phyloP scores from a whole-genome alignment of 495 filamentous ascomycete genomes.

The Emericellopsis terricola region DNA sequence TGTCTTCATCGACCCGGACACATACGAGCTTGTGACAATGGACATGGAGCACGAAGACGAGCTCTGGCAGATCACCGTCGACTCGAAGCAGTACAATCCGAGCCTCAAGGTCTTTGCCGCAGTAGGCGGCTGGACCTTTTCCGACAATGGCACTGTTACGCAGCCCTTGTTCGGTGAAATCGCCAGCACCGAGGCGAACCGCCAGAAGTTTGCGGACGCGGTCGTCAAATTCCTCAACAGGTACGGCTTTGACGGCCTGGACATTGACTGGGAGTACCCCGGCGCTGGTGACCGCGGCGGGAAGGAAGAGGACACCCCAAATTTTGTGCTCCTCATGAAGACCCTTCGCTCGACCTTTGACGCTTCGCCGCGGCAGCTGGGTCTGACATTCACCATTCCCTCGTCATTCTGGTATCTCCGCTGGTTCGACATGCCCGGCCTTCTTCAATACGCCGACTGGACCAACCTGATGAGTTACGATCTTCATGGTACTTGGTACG shows the following conservation, averaged over 20 bases:
- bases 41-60: not conserved
- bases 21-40: constrained; percentile 5
- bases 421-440: constrained; percentile 23
- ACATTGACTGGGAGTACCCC: constrained; percentile 37
- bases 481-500: too few relatives aligned
- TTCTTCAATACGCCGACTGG: constrained; percentile 24
- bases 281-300: constrained; percentile 27
- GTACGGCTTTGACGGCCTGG: constrained; percentile 35
- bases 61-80: constrained; percentile 9
- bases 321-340: constrained; percentile 23
- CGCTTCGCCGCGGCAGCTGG: constrained; percentile 15
- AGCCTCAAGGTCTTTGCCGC: constrained; percentile 16
- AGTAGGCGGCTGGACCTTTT: constrained; percentile 31
- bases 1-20: constrained; percentile 7
- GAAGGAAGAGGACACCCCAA: constrained; percentile 15
- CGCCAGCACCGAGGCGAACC: constrained; percentile 8
- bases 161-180: constrained; percentile 19
- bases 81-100: constrained; percentile 11
- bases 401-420: constrained; percentile 35
- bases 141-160: constrained; percentile 16
- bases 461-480: constrained; percentile 41
- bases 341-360: constrained; percentile 19
- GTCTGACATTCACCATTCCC: constrained; percentile 24
- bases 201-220: constrained; percentile 19
- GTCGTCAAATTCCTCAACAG: constrained; percentile 23